Evolutionary conservation across 2,329 filamentous ascomycete species (phyloP).

Genomic region (Fusarium circinatum): DNA sequence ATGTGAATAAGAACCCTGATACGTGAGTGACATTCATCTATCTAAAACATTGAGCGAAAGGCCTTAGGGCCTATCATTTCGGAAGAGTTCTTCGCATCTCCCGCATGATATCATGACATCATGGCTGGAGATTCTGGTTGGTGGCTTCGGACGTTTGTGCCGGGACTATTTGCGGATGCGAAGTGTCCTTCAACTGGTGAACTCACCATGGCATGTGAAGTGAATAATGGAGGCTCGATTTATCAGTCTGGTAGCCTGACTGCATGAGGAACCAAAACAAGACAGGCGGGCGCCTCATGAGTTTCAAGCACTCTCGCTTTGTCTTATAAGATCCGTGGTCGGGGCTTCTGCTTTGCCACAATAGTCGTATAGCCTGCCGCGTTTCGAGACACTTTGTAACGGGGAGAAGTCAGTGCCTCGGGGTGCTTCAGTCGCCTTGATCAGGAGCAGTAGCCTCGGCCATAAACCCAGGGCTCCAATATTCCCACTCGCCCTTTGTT

Average conservation of each 20-base stretch:
- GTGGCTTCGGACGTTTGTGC: not conserved
- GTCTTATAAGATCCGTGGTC: not conserved
- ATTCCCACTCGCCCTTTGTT: constrained; percentile 81
- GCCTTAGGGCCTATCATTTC: not conserved
- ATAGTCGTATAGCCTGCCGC: not conserved
- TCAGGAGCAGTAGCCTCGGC: constrained; percentile 49
- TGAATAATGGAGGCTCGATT: not conserved
- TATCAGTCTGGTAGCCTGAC: not conserved
- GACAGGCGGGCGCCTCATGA: not conserved
- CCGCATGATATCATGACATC: not conserved
- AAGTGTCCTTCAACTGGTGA: too few species aligned
- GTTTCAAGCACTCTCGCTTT: not conserved
- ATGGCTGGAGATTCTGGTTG: not conserved
- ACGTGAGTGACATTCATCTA: not conserved
- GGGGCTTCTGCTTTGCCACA: not conserved
- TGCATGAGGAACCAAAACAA: not conserved
- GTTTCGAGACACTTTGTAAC: not conserved
- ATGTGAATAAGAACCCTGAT: not conserved
- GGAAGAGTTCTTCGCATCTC: not conserved
- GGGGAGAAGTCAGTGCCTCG: not conserved
- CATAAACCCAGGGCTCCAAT: constrained; percentile 89
- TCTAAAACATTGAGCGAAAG: not conserved
- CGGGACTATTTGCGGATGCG: not conserved
- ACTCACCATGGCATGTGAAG: not conserved
- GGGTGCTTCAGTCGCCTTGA: constrained; percentile 28